A percentile compares a stretch with the other conserved stretches of the same genome.
These are phyloP conservation scores for Colletotrichum orbiculare DNA, from an alignment of 2,329 filamentous ascomycete genomes.

Conservation along the genomic window DNA sequence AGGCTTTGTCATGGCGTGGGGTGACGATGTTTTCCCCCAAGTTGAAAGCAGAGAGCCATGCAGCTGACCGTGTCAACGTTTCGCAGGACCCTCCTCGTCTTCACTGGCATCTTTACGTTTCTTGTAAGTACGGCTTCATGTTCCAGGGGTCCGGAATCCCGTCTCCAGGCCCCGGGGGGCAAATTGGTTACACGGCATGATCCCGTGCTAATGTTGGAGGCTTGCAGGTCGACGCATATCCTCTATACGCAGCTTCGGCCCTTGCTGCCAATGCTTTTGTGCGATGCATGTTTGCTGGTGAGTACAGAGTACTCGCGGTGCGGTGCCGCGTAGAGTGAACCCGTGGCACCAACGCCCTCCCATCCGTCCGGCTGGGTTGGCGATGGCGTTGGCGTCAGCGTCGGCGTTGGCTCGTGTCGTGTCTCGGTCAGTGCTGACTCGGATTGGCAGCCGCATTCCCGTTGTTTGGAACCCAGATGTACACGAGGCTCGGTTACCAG, in stretches of 20 bases:
- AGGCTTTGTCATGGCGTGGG: conserved; percentile 45
- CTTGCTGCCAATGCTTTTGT: conserved; percentile 87
- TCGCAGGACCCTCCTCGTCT: conserved; percentile 78
- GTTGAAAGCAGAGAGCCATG: conserved; percentile 42
- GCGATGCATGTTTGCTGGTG: conserved; percentile 78
- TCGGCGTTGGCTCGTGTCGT: neutral
- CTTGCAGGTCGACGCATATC: conserved; percentile 77
- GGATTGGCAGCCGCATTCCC: conserved; percentile 73
- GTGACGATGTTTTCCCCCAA: conserved; percentile 42
- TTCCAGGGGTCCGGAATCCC: conserved; percentile 35
- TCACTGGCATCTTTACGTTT: conserved; percentile 89
- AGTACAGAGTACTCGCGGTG: conserved; percentile 41
- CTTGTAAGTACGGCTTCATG: conserved; percentile 65
- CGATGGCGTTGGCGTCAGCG: no score
- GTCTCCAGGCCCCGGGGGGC: conserved; percentile 17
- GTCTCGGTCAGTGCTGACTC: conserved; percentile 24
- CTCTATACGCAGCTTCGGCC: conserved; percentile 78
- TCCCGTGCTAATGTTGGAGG: conserved; percentile 21
- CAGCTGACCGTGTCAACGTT: conserved; percentile 44
- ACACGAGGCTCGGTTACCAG: conserved; percentile 73
- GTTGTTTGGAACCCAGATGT: conserved; percentile 80
- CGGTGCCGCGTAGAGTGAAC: neutral
- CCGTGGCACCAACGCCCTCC: conserved; percentile 27
- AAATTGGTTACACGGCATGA: conserved; percentile 16
- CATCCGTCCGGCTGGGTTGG: conserved; percentile 40